Evolutionary conservation across 352 stramenopile species (phyloP).

Genomic region (Globisporangium ultimum): DNA sequence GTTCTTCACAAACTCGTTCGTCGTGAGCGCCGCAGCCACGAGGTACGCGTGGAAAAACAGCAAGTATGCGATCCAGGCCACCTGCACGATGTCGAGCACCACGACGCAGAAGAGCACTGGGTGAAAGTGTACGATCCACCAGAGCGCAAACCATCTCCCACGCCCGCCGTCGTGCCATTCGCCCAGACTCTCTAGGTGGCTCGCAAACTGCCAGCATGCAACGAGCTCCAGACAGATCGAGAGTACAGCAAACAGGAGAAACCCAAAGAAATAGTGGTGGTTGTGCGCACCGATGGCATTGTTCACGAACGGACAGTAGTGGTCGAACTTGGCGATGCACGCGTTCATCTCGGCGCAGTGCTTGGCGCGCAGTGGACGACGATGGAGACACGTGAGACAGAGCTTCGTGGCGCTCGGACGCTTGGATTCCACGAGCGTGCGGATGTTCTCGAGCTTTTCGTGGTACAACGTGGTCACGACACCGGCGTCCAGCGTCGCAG

Average conservation of each 20-base stretch:
- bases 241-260: conserved; percentile 77
- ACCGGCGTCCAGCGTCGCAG: conserved; percentile 47
- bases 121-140: conserved; percentile 59
- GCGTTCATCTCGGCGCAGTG: conserved; percentile 75
- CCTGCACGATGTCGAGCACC: conserved; percentile 49
- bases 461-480: conserved; percentile 61
- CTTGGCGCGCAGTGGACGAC: conserved; percentile 69
- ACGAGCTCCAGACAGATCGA: conserved; percentile 52
- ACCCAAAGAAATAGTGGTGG: conserved; percentile 92
- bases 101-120: conserved; percentile 52
- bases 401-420: conserved; percentile 67
- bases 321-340: conserved; percentile 82
- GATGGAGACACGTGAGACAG: conserved; percentile 77
- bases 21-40: conserved; percentile 55
- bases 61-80: conserved; percentile 74
- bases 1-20: conserved; percentile 76
- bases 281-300: conserved; percentile 95
- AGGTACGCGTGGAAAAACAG: conserved; percentile 68
- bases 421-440: conserved; percentile 69
- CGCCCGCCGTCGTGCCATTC: conserved; percentile 15
- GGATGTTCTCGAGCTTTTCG: conserved; percentile 69
- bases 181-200: conserved; percentile 16
- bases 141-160: conserved; percentile 16
- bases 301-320: conserved; percentile 85
- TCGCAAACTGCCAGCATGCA: conserved; percentile 35